Percentiles rank a stretch among this genome's conserved stretches.
Evolutionary conservation across 257 asterid species (phyloP).

Genomic region (Datura wrightii): DNA sequence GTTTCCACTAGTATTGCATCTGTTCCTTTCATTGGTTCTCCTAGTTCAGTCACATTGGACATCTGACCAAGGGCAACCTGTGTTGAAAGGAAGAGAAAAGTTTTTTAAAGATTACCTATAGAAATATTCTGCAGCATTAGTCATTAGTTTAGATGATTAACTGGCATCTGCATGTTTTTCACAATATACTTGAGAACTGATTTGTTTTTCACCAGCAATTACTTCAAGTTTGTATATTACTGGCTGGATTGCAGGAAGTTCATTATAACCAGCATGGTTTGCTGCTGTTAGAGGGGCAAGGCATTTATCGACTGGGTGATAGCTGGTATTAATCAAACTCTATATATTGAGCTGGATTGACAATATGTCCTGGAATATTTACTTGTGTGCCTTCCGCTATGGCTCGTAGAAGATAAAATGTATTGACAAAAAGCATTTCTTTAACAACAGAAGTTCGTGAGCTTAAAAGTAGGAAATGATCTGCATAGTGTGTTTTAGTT

Average conservation of each 20-base stretch:
- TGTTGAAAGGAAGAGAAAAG: neutral
- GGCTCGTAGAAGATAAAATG: neutral
- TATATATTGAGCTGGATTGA: neutral
- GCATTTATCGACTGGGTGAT: slow-evolving; percentile 89
- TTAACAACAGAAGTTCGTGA: neutral
- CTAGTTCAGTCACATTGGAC: neutral
- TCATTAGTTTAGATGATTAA: neutral
- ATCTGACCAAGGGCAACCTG: neutral
- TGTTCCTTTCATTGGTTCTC: slow-evolving; percentile 9
- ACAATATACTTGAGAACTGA: slow-evolving; percentile 14
- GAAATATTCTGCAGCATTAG: neutral
- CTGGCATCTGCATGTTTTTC: neutral
- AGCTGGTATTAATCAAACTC: slow-evolving; percentile 67
- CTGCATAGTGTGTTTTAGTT: neutral
- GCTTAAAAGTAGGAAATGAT: neutral
- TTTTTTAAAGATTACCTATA: neutral
- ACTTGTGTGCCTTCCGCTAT: slow-evolving; percentile 5
- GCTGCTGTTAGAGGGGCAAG: slow-evolving; percentile 94
- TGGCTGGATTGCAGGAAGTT: slow-evolving; percentile 70
- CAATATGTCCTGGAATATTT: neutral
- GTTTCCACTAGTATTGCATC: slow-evolving; percentile 24
- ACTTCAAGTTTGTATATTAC: slow-evolving; percentile 20
- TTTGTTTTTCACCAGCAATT: neutral
- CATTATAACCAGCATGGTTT: slow-evolving; percentile 96
- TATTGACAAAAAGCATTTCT: neutral